These are phyloP conservation scores for Xerocomus brunneocitrinus DNA, from an alignment of 768 basidiomycete genomes.

Conservation along the genomic window DNA sequence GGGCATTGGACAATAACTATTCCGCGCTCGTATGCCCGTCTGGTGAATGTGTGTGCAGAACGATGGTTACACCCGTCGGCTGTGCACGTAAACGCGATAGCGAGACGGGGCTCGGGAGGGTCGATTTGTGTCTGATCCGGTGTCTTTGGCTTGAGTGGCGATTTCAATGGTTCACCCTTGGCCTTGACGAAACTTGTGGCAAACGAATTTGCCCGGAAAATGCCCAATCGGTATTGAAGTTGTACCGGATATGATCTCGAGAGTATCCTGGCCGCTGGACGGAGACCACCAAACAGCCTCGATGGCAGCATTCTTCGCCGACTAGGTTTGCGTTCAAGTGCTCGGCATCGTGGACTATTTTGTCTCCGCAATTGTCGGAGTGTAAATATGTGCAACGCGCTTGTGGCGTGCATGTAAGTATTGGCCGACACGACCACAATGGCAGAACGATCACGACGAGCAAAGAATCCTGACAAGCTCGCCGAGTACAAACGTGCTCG, in stretches of 20 bases:
- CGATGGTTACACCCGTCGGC: constrained; percentile 68
- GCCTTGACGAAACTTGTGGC: not conserved
- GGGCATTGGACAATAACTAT: constrained; percentile 93
- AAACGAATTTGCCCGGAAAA: constrained; percentile 20
- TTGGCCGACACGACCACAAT: constrained; percentile 3
- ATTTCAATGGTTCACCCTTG: not conserved
- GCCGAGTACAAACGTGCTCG: constrained; percentile 58
- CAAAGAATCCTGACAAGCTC: constrained; percentile 39
- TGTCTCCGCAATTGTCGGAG: constrained; percentile 23
- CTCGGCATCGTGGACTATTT: constrained; percentile 4
- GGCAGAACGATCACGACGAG: constrained; percentile 28
- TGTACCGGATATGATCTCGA: constrained; percentile 34
- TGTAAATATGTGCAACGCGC: constrained; percentile 20
- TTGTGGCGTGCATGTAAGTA: constrained; percentile 22
- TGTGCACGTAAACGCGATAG: constrained; percentile 85
- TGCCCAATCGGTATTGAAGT: constrained; percentile 34
- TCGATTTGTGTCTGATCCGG: constrained; percentile 29
- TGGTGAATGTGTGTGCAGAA: constrained; percentile 85
- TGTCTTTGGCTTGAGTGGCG: not conserved
- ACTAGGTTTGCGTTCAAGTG: not conserved
- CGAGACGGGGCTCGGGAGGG: constrained; percentile 55
- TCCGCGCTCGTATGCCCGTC: constrained; percentile 78
- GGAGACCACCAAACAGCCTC: constrained; percentile 40
- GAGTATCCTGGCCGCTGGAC: constrained; percentile 36
- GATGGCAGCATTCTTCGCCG: constrained; percentile 41